A percentile compares a stretch with the other conserved stretches of the same genome.
These are phyloP conservation scores for Diplotaxis tenuifolia DNA, from an alignment of 345 rosid genomes.

Conservation along the genomic window DNA sequence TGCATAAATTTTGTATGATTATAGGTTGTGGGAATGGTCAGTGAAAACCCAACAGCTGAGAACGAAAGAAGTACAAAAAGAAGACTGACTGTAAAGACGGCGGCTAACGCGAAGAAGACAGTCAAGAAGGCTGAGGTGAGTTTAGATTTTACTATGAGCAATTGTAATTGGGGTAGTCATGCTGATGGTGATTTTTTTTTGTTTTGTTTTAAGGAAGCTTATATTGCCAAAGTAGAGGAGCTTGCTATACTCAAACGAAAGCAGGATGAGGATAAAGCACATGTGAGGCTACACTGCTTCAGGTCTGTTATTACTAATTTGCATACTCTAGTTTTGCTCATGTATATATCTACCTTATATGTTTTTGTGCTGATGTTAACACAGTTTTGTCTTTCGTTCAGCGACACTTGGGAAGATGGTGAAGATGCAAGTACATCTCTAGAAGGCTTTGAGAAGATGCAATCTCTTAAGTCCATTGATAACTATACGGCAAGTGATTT, in stretches of 20 bases:
- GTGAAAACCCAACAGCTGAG: constrained; percentile 3
- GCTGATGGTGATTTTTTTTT: not conserved
- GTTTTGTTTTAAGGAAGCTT: constrained; percentile 46
- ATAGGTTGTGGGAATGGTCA: not conserved
- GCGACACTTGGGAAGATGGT: constrained; percentile 38
- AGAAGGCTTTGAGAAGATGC: constrained; percentile 48
- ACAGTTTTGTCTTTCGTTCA: constrained; percentile 21
- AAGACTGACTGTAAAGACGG: not conserved
- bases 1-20: not conserved
- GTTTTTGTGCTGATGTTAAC: constrained; percentile 20
- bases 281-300: constrained; percentile 63
- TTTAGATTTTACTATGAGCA: not conserved
- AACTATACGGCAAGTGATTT: constrained; percentile 40
- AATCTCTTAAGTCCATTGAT: constrained; percentile 51
- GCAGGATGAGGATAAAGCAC: constrained; percentile 77
- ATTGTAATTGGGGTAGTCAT: not conserved
- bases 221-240: constrained; percentile 55
- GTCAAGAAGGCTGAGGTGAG: constrained; percentile 17
- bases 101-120: not conserved
- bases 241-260: constrained; percentile 64
- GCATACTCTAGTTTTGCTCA: constrained; percentile 14
- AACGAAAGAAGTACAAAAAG: not conserved
- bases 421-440: constrained; percentile 34
- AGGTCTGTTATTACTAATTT: constrained; percentile 44
- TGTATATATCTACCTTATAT: constrained; percentile 14